phyloP scores from a whole-genome alignment of 768 basidiomycete species.

The Suillus cothurnatus region DNA sequence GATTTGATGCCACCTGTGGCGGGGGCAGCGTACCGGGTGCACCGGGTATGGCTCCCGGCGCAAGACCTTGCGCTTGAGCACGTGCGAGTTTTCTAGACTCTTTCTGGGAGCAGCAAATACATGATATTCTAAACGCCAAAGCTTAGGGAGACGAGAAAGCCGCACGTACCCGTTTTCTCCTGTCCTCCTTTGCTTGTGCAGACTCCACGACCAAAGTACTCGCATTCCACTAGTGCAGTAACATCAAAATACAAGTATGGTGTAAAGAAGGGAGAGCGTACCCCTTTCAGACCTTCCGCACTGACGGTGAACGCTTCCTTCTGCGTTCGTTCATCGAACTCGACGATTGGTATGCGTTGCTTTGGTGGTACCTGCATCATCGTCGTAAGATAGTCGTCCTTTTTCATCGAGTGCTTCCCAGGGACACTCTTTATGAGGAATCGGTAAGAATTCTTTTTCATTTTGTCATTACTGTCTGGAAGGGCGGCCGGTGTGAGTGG shows the following conservation, averaged over 20 bases:
- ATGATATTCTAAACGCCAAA: conserved; percentile 15
- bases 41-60: conserved; percentile 22
- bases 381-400: conserved; percentile 68
- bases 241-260: conserved; percentile 17
- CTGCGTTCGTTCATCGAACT: conserved; percentile 68
- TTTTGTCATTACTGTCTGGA: conserved; percentile 57
- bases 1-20: conserved; percentile 31
- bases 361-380: conserved; percentile 73
- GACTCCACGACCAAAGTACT: conserved; percentile 63
- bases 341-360: conserved; percentile 61
- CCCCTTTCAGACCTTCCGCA: conserved; percentile 72
- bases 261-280: conserved; percentile 39
- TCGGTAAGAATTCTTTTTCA: conserved; percentile 77
- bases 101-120: conserved; percentile 46
- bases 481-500: conserved; percentile 50
- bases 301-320: conserved; percentile 74
- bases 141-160: conserved; percentile 8
- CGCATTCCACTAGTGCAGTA: conserved; percentile 61
- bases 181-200: conserved; percentile 74
- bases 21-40: conserved; percentile 35
- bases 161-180: conserved; percentile 70
- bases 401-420: conserved; percentile 82
- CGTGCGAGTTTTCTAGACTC: conserved; percentile 72
- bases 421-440: conserved; percentile 77
- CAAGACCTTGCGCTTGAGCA: conserved; percentile 41